A percentile compares a stretch with the other conserved stretches of the same genome.
Evolutionary conservation across 805 yeast genomes (phyloP).

Genomic region (Saccharomycopsis javanensis): DNA sequence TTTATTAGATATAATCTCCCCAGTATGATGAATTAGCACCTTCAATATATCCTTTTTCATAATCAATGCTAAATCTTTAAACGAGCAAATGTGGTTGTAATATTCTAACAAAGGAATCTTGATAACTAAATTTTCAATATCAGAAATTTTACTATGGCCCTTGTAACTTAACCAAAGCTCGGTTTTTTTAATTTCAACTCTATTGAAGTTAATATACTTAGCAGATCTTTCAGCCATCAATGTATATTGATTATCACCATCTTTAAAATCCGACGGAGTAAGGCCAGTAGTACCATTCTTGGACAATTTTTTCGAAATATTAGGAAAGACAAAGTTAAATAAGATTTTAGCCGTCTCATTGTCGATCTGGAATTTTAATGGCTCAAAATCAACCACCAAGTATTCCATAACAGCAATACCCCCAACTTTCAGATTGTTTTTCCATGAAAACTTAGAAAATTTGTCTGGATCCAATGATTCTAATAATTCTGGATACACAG

Average conservation of each 20-base stretch:
- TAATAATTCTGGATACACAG: slow-evolving; percentile 44
- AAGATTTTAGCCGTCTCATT: slow-evolving; percentile 41
- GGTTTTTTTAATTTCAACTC: slow-evolving; percentile 39
- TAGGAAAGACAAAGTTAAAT: slow-evolving; percentile 40
- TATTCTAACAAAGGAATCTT: slow-evolving; percentile 41
- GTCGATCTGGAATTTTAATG: slow-evolving; percentile 50
- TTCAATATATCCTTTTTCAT: slow-evolving; percentile 48
- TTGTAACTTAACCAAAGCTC: slow-evolving; percentile 57
- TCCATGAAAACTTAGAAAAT: slow-evolving; percentile 40
- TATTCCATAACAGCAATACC: slow-evolving; percentile 50
- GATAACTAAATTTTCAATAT: slow-evolving; percentile 46
- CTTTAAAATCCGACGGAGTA: neutral
- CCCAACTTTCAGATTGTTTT: slow-evolving; percentile 48
- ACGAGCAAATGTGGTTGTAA: slow-evolving; percentile 45
- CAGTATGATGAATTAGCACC: slow-evolving; percentile 46
- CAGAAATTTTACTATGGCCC: slow-evolving; percentile 44
- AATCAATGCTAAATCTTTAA: slow-evolving; percentile 42
- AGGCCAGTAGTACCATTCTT: neutral
- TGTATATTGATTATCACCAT: slow-evolving; percentile 7
- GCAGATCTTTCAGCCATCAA: slow-evolving; percentile 68
- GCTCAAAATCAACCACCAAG: slow-evolving; percentile 40
- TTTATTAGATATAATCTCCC: slow-evolving; percentile 53
- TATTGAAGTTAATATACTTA: slow-evolving; percentile 51
- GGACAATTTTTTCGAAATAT: neutral
- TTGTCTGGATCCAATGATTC: slow-evolving; percentile 24